Evolutionary conservation across 331 rosid genomes (phyloP), one percentile per base, ranked within the genome.

Genomic region (Malus hybrid): DNA sequence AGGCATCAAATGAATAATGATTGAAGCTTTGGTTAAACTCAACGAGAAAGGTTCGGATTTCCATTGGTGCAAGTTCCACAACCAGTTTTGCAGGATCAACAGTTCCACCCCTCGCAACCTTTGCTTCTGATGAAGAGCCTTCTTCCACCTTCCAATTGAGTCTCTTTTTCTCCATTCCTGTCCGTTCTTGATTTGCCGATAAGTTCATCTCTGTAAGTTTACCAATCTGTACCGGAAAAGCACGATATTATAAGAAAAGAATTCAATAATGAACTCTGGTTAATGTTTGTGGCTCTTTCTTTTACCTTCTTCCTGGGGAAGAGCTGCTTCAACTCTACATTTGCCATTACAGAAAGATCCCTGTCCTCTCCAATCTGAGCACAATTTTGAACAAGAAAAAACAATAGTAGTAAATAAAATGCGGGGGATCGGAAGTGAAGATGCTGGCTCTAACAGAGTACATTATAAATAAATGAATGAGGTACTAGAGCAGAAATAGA

Each of bases 111-210:
- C 93, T 88, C 65, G 66, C 86, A 72, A 80, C 86, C 88, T 89
- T 84, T 5, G 68, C 74, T 58, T 84, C 86, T 2, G 57, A 60
- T 22, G 77, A 79, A 60, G 84, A 80, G 66, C 84, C 84, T 82
- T 79, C 91, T n/a, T 34, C 66, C 52, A 87, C 91, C 72, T 87
- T 84, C 98, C 98, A 91, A 30, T 72, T 77, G 15, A 89, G 78
- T 65, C 75, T 83, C 80, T 78, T 93, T 88, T 82, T 87, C 88
- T 91, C 98, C 94, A 91, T 91, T 78, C 82, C 93, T 73, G 72
- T 73, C 79, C 94, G 89, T 78, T 89, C 90, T 88, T 89, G 98
- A 80, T 93, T 93, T 18, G 91, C 98, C 29, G 98, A 91, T 70
- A 93, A 83, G 79, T 82, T 93, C 96, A 78, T 88, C 82, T 93